Base-by-base conservation (phyloP, 163 green algal species). In the Chlamydomonas reinhardtii region DNA sequence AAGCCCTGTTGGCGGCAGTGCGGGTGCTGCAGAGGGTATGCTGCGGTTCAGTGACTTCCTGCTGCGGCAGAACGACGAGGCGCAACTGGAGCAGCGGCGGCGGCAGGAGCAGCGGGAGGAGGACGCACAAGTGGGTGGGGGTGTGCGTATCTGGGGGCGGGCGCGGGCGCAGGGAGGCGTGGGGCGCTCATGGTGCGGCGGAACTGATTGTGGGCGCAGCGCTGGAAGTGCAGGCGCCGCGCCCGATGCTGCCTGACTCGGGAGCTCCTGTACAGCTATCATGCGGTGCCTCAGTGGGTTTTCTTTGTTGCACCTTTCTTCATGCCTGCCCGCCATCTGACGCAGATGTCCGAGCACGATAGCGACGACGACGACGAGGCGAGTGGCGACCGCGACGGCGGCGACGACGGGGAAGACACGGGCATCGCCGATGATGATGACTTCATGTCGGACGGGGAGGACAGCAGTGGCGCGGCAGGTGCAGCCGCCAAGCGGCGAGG, bases 291-390 rank as follows among this genome's bases (percentile, higher is more conserved):
- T n/a, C n/a, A n/a, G n/a, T n/a, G n/a, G n/a, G n/a, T n/a, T n/a
- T n/a, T n/a, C n/a, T n/a, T n/a, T n/a, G n/a, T n/a, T n/a, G n/a
- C 39, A 8, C 39, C 5, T 8, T 14, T 56, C 48, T 56, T 9
- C 11, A 1, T 14, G 48, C 48, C 11, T 19, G 11, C 48, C 48
- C 48, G 48, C 37, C 32, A 22, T 73, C 56, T 9, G 17, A 20
- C 43, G 48, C 86, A 90, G 86, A 62, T 90, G 52, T 90, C 86
- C 4, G 86, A 90, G 74, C 86, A 90, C 35, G 88, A 91, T 4
- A 89, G 82, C 39, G 87, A 91, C 35, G 65, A 86, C 5, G 87
- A 91, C 2, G 87, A 88, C 0, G 64, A 84, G 4, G 52, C 35
- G 2, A 54, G 74, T 2, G 56, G 59, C 15, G 5, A 88, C 22